A percentile compares a stretch with the other conserved stretches of the same genome.
Evolutionary conservation across 306 rosid species (phyloP).

Genomic region (Mimosa pudica): DNA sequence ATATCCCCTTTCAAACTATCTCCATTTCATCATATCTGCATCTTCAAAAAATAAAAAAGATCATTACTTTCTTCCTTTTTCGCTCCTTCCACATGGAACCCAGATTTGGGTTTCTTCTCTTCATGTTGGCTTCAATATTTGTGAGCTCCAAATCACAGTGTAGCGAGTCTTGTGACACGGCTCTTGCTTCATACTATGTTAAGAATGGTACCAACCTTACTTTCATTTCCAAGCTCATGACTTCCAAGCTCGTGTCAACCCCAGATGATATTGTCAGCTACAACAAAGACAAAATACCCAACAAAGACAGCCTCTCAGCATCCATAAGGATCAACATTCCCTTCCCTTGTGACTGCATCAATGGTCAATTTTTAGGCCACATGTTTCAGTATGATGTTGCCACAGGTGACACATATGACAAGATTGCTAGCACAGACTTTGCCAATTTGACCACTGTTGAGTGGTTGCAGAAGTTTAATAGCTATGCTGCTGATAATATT

Average conservation of each 20-base stretch:
- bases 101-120: slow-evolving; percentile 28
- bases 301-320: slow-evolving; percentile 33
- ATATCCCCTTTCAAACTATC: background rate
- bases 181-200: slow-evolving; percentile 63
- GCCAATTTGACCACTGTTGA: slow-evolving; percentile 60
- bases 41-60: background rate
- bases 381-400: slow-evolving; percentile 48
- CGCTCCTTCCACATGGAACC: slow-evolving; percentile 45
- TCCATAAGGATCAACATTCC: slow-evolving; percentile 55
- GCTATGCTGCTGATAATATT: slow-evolving; percentile 34
- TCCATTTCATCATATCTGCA: background rate
- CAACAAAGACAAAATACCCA: slow-evolving; percentile 49
- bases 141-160: slow-evolving; percentile 53
- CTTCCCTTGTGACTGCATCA: slow-evolving; percentile 61
- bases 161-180: slow-evolving; percentile 46
- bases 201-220: slow-evolving; percentile 31
- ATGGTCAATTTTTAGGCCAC: slow-evolving; percentile 52
- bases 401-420: slow-evolving; percentile 40
- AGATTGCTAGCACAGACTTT: slow-evolving; percentile 32
- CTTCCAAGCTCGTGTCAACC: slow-evolving; percentile 3
- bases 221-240: slow-evolving; percentile 32
- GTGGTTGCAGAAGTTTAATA: slow-evolving; percentile 53
- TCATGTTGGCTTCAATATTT: slow-evolving; percentile 27
- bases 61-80: background rate
- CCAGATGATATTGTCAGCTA: slow-evolving; percentile 44